Conservation (phyloP, 768 basidiomycete species). For the Tricholoma bakamatsutake region DNA sequence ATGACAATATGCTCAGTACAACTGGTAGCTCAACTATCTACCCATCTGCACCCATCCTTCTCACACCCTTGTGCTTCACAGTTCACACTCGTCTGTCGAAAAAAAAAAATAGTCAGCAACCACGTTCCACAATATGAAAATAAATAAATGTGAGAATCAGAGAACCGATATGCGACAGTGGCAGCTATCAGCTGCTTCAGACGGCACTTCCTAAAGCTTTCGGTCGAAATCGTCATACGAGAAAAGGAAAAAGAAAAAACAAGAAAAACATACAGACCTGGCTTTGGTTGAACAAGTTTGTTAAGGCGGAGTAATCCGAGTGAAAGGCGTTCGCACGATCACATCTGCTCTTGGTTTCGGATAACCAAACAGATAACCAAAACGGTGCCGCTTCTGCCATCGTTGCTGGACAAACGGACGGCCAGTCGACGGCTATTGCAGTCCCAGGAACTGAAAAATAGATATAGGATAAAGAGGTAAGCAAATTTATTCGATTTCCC, state of each 20-base stretch:
- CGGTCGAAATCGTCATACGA: slow-evolving; percentile 41
- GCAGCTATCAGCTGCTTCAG: slow-evolving; percentile 39
- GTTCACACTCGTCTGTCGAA: neutral
- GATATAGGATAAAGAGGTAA: neutral
- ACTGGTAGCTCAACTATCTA: neutral
- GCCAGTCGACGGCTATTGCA: neutral
- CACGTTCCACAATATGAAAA: slow-evolving; percentile 1
- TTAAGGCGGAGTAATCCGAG: neutral
- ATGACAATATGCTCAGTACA: neutral
- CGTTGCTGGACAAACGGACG: neutral
- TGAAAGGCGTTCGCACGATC: neutral
- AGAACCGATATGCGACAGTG: slow-evolving; percentile 48
- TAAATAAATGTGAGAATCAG: slow-evolving; percentile 31
- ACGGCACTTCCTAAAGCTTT: slow-evolving; percentile 57
- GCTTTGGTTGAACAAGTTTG: neutral
- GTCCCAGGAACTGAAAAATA: neutral
- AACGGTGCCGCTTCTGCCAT: neutral
- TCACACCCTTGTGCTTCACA: neutral
- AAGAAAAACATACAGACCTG: slow-evolving; percentile 1
- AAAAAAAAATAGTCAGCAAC: neutral
- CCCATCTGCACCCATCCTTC: neutral
- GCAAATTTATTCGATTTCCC: neutral
- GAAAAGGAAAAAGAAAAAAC: slow-evolving; percentile 2
- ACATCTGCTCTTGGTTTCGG: neutral
- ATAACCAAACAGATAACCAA: neutral